Conservation (phyloP, 257 asterid genomes). For the Plantago elongata region DNA sequence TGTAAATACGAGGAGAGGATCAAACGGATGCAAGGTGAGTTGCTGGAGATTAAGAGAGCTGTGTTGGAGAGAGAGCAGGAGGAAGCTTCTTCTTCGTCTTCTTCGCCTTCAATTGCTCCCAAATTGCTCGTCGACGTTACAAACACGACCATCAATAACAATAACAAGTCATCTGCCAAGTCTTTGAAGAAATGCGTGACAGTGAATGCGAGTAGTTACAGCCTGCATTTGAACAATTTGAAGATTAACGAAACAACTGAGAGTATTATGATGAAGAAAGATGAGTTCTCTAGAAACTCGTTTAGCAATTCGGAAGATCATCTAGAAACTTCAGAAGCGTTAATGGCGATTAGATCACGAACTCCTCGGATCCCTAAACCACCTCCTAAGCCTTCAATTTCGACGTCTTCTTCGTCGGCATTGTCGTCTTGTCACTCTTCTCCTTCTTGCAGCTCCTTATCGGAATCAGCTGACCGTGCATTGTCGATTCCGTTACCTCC, state of each 20-base stretch:
- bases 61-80: constrained; percentile 45
- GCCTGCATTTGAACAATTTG: background rate
- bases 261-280: constrained; percentile 31
- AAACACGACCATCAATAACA: constrained; percentile 28
- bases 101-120: constrained; percentile 31
- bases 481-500: constrained; percentile 54
- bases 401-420: constrained; percentile 47
- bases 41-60: constrained; percentile 49
- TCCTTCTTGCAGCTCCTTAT: no score
- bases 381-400: constrained; percentile 77
- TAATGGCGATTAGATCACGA: constrained; percentile 51
- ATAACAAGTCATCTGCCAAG: constrained; percentile 15
- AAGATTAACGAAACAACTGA: constrained; percentile 25
- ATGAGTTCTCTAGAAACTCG: constrained; percentile 29
- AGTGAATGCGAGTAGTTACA: background rate
- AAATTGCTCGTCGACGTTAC: constrained; percentile 34
- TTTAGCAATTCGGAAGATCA: constrained; percentile 48
- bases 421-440: constrained; percentile 5
- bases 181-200: constrained; percentile 11
- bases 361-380: constrained; percentile 84
- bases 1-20: constrained; percentile 49
- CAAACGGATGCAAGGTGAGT: constrained; percentile 49
- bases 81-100: constrained; percentile 35
- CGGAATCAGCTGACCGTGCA: constrained; percentile 69
- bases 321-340: constrained; percentile 41